Evolutionary conservation across 2,329 filamentous ascomycete genomes (phyloP), one percentile per base, ranked within the genome.

Genomic region (Aureobasidium pullulans): DNA sequence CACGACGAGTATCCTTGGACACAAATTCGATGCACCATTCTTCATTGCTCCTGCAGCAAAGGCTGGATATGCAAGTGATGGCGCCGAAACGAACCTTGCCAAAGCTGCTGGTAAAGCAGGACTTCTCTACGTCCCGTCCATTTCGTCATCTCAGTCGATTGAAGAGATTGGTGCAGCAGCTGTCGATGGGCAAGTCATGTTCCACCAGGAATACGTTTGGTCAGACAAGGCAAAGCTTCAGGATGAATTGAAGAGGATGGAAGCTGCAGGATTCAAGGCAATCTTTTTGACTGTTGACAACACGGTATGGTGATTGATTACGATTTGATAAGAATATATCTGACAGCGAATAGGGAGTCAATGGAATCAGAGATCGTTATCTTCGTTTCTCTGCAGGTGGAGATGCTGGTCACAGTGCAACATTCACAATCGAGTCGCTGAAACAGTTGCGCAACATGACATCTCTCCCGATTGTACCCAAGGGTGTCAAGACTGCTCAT

Each of bases 21-120:
- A 87, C 43, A 89, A 88, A 69, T 84, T 85, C 63, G 83, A 86
- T 62, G 87, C 93, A 47, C 93, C 93, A 23, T 94, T 96, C 76
- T 97, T 96, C 76, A 87, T 96, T 37, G 96, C 93, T 1, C 93
- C 93, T 43, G 96, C 93, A 11, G 93, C 93, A 0, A 82, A 96
- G 8, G 93, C 92, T 66, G 96, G 96, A 75, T 84, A 96, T 9
- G 93, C 93, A 60, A 81, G 96, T 70, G 86, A 86, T 0, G 92
- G 96, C 72, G 66, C 65, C 10, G 80, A 83, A 69, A 64, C 75
- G 7, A 79, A 79, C 65, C 68, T 84, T 28, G 75, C 80, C 57
- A 73, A 77, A 70, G 79, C 73, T 42, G 79, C 81, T 9, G 77
- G 70, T 8, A 67, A 71, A n/a, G 75, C 73, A 6, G 70, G 77